phyloP scores from a whole-genome alignment of 2,329 filamentous ascomycete genomes.

The Aspergillus tanneri region DNA sequence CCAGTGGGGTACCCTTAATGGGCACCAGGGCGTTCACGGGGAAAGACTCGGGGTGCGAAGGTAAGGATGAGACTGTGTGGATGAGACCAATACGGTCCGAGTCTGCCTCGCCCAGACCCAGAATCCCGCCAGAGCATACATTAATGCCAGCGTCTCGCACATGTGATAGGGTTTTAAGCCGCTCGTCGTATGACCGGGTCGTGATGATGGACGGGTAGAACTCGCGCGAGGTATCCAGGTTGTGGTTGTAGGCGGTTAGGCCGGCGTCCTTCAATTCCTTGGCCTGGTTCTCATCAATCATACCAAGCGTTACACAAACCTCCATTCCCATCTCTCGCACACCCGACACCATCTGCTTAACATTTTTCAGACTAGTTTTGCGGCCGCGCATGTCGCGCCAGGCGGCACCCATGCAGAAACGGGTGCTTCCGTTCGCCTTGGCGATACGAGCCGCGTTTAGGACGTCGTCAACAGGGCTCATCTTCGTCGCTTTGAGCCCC shows the following conservation, averaged over 20 bases:
- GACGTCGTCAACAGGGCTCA: constrained; percentile 77
- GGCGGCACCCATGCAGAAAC: constrained; percentile 93
- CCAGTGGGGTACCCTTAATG: constrained; percentile 84
- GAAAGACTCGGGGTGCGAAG: constrained; percentile 82
- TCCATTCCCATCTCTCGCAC: constrained; percentile 84
- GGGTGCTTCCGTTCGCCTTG: constrained; percentile 78
- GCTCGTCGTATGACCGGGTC: constrained; percentile 82
- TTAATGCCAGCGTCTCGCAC: constrained; percentile 85
- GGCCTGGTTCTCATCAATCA: constrained; percentile 82
- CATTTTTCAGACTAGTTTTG: constrained; percentile 77
- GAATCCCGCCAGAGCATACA: constrained; percentile 85
- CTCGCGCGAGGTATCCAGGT: constrained; percentile 85
- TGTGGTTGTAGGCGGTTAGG: constrained; percentile 91
- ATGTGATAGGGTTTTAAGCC: constrained; percentile 72
- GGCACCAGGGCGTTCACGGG: constrained; percentile 89
- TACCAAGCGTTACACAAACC: constrained; percentile 87
- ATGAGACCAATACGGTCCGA: constrained; percentile 79
- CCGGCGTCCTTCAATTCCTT: constrained; percentile 79
- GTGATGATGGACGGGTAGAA: constrained; percentile 86
- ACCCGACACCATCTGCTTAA: constrained; percentile 81
- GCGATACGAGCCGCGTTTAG: constrained; percentile 74
- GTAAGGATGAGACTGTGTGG: constrained; percentile 77
- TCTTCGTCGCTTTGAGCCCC: constrained; percentile 74
- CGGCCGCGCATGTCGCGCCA: constrained; percentile 93
- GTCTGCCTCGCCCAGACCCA: constrained; percentile 77